A percentile compares a stretch with the other conserved stretches of the same genome.
phyloP scores from a whole-genome alignment of 768 basidiomycete species.

The Chlorophyllum brunneum region DNA sequence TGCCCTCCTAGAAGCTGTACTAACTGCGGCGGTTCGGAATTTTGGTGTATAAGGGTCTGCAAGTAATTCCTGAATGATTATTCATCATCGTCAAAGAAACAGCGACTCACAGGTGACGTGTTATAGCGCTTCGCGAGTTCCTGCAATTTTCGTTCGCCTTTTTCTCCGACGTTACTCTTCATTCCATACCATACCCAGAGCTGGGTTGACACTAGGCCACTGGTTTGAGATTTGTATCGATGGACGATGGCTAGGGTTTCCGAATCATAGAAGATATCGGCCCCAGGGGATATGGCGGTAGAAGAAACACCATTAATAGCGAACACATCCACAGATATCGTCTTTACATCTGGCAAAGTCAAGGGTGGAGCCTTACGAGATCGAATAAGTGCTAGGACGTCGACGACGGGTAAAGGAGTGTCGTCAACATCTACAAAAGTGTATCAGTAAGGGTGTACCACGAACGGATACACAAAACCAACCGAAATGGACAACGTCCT shows the following conservation, averaged over 20 bases:
- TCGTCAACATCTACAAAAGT: constrained; percentile 26
- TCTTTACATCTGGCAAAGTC: constrained; percentile 35
- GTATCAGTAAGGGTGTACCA: neutral
- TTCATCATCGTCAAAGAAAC: constrained; percentile 1
- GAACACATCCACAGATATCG: constrained; percentile 75
- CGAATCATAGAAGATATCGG: constrained; percentile 65
- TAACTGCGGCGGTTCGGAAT: constrained; percentile 60
- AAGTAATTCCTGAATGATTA: neutral
- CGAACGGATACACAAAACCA: neutral
- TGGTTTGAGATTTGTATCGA: constrained; percentile 61
- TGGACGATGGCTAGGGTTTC: constrained; percentile 70
- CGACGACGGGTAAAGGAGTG: constrained; percentile 40
- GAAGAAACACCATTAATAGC: constrained; percentile 49
- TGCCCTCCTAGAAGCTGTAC: constrained; percentile 63
- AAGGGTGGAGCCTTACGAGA: constrained; percentile 17
- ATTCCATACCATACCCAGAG: constrained; percentile 80
- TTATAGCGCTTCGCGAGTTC: constrained; percentile 75
- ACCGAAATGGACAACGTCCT: constrained; percentile 9
- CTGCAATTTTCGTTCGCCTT: constrained; percentile 61
- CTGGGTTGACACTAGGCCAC: constrained; percentile 60
- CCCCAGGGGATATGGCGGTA: constrained; percentile 39
- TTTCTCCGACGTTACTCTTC: constrained; percentile 45
- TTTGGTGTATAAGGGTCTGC: constrained; percentile 50
- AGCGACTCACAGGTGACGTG: constrained; percentile 49
- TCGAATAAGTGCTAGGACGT: constrained; percentile 45